phyloP scores from a whole-genome alignment of 177 flowering plant species.

The Telopea speciosissima region DNA sequence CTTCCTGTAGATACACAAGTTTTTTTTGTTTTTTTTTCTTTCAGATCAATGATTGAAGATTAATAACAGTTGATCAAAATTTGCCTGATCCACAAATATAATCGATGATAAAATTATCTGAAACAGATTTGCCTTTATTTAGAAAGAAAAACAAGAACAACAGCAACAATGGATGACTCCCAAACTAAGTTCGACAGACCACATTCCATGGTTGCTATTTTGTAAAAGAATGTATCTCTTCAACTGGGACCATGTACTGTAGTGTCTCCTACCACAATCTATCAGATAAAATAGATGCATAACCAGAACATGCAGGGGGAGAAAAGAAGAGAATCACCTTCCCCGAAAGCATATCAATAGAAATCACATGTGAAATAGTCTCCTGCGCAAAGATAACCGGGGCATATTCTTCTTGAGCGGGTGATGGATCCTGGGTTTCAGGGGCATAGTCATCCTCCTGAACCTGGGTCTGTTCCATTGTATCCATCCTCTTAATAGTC shows the following conservation, averaged over 20 bases:
- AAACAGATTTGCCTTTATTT: too few species aligned
- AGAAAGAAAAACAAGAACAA: too few species aligned
- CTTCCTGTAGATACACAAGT: conserved; percentile 56
- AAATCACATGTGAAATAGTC: conserved; percentile 74
- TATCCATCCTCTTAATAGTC: conserved; percentile 88
- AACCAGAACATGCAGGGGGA: neutral
- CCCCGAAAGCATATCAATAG: conserved; percentile 88
- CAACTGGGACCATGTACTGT: neutral
- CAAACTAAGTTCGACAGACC: neutral
- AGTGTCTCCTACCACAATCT: neutral
- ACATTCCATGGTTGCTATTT: neutral
- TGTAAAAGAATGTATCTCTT: neutral
- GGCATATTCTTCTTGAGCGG: conserved; percentile 85
- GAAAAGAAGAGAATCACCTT: conserved; percentile 40
- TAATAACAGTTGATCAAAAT: too few species aligned
- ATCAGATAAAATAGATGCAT: neutral
- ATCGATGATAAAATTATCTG: neutral
- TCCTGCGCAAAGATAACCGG: conserved; percentile 98
- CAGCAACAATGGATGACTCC: neutral
- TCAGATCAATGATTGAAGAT: neutral
- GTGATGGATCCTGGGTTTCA: conserved; percentile 57
- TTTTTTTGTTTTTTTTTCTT: neutral
- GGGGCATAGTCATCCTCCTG: conserved; percentile 55
- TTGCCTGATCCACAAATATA: neutral
- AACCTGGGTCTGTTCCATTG: conserved; percentile 50